These are phyloP conservation scores for Echeveria elegans DNA, from an alignment of 164 flowering plant genomes.

Conservation along the genomic window DNA sequence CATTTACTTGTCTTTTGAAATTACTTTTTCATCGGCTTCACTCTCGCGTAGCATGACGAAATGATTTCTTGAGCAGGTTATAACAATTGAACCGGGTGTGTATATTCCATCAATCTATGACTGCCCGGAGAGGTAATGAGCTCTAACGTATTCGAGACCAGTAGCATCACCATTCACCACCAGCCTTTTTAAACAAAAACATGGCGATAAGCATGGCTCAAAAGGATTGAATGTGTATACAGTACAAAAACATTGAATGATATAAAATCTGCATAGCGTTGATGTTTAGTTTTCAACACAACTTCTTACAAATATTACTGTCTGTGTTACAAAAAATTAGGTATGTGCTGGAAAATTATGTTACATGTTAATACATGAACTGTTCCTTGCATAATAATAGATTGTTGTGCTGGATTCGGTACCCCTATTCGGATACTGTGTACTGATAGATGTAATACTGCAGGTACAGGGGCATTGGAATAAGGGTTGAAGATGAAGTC, in stretches of 20 bases:
- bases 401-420: not conserved
- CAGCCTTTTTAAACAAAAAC: not conserved
- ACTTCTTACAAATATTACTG: too few relatives aligned
- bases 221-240: too few relatives aligned
- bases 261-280: too few relatives aligned
- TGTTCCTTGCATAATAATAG: not conserved
- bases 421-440: not conserved
- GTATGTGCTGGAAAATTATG: not conserved
- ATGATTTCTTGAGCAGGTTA: constrained; percentile 41
- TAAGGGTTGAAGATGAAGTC: constrained; percentile 92
- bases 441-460: constrained; percentile 8
- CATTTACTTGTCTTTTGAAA: not conserved
- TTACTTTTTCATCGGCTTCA: not conserved
- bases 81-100: constrained; percentile 96
- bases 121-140: constrained; percentile 49
- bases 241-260: not conserved
- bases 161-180: not conserved
- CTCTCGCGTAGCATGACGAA: not conserved
- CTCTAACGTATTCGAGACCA: not conserved
- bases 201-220: not conserved
- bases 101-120: constrained; percentile 60
- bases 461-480: constrained; percentile 85
- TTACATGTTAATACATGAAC: not conserved
- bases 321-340: too few relatives aligned
- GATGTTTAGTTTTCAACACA: too few relatives aligned